A percentile compares a stretch with the other conserved stretches of the same genome.
Evolutionary conservation across 2,329 filamentous ascomycete genomes (phyloP).

Genomic region (Byssochlamys sp.): DNA sequence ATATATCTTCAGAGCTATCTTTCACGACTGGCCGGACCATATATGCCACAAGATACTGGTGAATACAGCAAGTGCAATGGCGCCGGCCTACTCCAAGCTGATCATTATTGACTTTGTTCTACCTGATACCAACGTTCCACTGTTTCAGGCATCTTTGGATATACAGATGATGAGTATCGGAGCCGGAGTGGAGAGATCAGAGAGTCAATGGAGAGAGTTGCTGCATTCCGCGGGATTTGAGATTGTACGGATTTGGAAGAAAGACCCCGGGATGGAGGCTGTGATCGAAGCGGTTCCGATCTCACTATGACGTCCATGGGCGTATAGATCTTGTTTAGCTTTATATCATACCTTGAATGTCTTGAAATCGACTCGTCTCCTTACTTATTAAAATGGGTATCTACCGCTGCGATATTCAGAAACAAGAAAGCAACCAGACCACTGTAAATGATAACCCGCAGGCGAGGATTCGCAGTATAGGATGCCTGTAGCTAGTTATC

Average conservation of each 20-base stretch:
- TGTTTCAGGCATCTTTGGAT: conserved; percentile 23
- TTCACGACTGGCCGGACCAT: conserved; percentile 30
- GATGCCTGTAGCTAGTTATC: neutral
- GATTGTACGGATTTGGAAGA: conserved; percentile 12
- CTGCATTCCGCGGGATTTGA: conserved; percentile 19
- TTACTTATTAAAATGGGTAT: conserved; percentile 2
- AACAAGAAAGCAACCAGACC: no score
- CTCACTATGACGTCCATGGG: neutral
- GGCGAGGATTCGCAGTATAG: no score
- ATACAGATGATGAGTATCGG: conserved; percentile 32
- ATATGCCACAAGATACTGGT: conserved; percentile 23
- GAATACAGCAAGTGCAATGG: conserved; percentile 25
- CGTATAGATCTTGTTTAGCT: neutral
- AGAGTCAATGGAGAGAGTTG: conserved; percentile 22
- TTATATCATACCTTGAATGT: neutral
- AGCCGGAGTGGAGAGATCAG: conserved; percentile 24
- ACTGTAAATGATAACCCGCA: no score
- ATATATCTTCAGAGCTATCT: conserved; percentile 31
- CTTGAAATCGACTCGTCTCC: neutral
- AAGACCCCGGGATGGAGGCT: conserved; percentile 7
- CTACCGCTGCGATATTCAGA: neutral
- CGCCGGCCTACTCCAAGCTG: conserved; percentile 19
- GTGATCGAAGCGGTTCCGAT: conserved; percentile 6
- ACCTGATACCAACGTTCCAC: conserved; percentile 17
- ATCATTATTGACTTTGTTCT: conserved; percentile 30